Evolutionary conservation across 495 filamentous ascomycete species (phyloP), one percentile per base, ranked within the genome.

Genomic region (Xylaria scruposa): DNA sequence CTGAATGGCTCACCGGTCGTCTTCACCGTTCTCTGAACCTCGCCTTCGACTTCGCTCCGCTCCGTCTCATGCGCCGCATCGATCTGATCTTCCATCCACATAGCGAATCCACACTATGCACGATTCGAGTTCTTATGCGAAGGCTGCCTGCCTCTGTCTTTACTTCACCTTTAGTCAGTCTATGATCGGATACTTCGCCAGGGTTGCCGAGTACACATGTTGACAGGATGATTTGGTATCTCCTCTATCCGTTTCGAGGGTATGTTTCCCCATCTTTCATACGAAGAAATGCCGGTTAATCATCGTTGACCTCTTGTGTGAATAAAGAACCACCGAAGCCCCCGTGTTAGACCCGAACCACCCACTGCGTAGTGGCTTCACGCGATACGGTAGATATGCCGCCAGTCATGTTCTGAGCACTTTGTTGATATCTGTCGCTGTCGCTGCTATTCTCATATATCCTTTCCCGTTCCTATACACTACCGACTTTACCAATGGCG

Each of bases 391-490:
- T 61, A 87, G 83, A 68, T 83, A 84, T 59, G 86, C 90, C 33
- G 90, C 91, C 26, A 86, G 90, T 42, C 90, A 92, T 83, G 91
- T 91, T 73, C 84, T 91, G 31, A 82, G 87, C 4, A 89, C 89
- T 21, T 85, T 94, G 71, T 82, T 92, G 54, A 77, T 90, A 58
- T 91, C 90, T 19, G 85, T 89, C 51, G 87, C 86, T n/a, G 82
- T 89, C 46, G 89, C 89, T 31, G 83, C 90, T 29, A 56, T 88
- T 49, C 85, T 92, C 31, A 85, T 89, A 72, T 93, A 91, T 74
- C 90, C 91, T 17, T 87, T 90, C 49, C 84, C 90, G 33, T 91
- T 91, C 73, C 85, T 93, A 49, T 91, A 91, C 80, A 87, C 89
- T 75, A 83, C 83, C 79, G 85, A 89, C 75, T 85, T 88, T 72